Evolutionary conservation across 2,329 filamentous ascomycete species (phyloP).

Genomic region (Torrubiellomyces zombiae): DNA sequence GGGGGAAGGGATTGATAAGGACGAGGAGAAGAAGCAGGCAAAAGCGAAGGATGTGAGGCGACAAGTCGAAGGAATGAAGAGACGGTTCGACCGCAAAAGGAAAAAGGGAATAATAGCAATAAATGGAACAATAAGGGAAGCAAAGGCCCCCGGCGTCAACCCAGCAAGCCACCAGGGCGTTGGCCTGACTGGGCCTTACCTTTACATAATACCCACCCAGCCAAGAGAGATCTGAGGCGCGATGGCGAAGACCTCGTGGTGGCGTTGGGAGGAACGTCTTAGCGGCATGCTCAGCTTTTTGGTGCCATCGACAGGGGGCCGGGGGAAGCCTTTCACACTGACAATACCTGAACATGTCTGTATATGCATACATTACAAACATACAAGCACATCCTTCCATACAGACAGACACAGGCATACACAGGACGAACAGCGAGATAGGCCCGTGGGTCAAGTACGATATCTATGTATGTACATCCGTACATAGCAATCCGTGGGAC

Average conservation of each 20-base stretch:
- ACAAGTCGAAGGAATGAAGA: constrained; percentile 1
- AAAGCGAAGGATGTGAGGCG: not conserved
- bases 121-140: constrained; percentile 4
- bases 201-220: too few species aligned
- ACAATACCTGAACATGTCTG: too few species aligned
- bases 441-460: too few species aligned
- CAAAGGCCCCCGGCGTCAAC: constrained; percentile 7
- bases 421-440: constrained; percentile 4
- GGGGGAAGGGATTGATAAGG: not conserved
- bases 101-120: constrained; percentile 5
- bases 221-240: constrained; percentile 17
- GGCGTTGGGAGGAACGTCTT: constrained; percentile 14
- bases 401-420: constrained; percentile 2
- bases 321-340: too few species aligned
- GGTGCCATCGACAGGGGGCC: too few species aligned
- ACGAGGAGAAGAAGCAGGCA: not conserved
- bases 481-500: constrained; percentile 15
- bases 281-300: too few species aligned
- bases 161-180: constrained; percentile 6
- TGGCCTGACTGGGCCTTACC: constrained; percentile 6
- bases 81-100: constrained; percentile 1
- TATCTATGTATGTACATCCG: too few species aligned
- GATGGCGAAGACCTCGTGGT: constrained; percentile 17
- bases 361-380: too few species aligned
- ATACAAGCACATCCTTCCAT: too few species aligned